Conservation (phyloP, 2,329 filamentous ascomycete genomes). For the Diaporthe longicolla region DNA sequence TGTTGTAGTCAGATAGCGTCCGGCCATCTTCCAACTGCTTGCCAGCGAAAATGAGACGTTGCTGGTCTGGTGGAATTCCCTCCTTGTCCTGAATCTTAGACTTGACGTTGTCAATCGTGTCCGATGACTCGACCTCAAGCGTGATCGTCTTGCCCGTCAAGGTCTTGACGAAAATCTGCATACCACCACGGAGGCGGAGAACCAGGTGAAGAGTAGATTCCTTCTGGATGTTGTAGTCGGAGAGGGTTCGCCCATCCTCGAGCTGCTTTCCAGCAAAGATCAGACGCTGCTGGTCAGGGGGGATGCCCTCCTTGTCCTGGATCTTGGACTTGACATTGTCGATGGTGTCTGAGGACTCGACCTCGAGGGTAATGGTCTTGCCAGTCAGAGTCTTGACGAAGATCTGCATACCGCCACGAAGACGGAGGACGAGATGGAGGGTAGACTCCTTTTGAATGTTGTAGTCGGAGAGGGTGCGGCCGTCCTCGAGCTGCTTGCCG, state of each 20-base stretch:
- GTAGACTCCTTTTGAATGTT: conserved; percentile 96
- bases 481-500: conserved; percentile 96
- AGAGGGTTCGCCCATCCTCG: conserved; percentile 90
- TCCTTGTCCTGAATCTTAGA: conserved; percentile 81
- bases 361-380: conserved; percentile 94
- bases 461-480: conserved; percentile 90
- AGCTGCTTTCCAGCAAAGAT: conserved; percentile 96
- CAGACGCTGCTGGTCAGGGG: conserved; percentile 92
- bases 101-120: conserved; percentile 81
- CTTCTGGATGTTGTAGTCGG: conserved; percentile 98
- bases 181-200: conserved; percentile 85
- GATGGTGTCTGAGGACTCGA: conserved; percentile 90
- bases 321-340: conserved; percentile 97
- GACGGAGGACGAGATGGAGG: conserved; percentile 87
- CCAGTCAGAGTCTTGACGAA: conserved; percentile 91
- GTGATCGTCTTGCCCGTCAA: conserved; percentile 80
- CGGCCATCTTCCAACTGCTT: conserved; percentile 83
- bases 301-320: conserved; percentile 93
- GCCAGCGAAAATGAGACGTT: conserved; percentile 78
- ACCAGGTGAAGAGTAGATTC: conserved; percentile 87
- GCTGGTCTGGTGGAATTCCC: conserved; percentile 79
- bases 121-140: conserved; percentile 76
- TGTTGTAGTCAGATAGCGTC: conserved; percentile 90
- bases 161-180: conserved; percentile 82
- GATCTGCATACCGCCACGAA: conserved; percentile 91